Percentiles rank a stretch among this genome's conserved stretches.
These are phyloP conservation scores for Eragrostis nindensis DNA, from an alignment of 176 grass and related monocot genomes.

Conservation along the genomic window DNA sequence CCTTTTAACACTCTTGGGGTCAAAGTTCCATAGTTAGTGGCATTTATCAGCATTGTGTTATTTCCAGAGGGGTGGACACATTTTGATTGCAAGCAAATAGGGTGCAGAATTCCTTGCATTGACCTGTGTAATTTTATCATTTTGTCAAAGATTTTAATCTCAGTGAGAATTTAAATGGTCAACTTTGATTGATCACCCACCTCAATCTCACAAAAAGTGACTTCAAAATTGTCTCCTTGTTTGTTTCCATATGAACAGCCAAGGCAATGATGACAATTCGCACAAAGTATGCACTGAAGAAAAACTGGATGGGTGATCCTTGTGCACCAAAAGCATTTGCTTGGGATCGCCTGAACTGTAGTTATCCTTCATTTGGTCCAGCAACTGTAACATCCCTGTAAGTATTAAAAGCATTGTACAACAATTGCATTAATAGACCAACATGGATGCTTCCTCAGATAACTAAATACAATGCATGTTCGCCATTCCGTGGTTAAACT, in stretches of 20 bases:
- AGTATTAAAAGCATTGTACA: slow-evolving; percentile 30
- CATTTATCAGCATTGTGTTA: neutral
- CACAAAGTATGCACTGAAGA: slow-evolving; percentile 49
- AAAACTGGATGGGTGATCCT: slow-evolving; percentile 79
- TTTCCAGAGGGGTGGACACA: neutral
- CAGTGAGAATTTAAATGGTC: neutral
- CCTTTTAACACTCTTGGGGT: neutral
- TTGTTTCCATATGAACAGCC: slow-evolving; percentile 30
- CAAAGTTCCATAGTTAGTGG: neutral
- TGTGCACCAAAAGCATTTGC: slow-evolving; percentile 52
- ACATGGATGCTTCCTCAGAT: neutral
- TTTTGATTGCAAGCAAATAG: neutral
- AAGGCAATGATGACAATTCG: slow-evolving; percentile 59
- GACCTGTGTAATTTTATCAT: neutral
- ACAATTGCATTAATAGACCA: neutral
- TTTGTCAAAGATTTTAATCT: neutral
- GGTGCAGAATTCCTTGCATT: neutral
- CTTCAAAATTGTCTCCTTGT: neutral
- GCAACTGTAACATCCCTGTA: slow-evolving; percentile 59
- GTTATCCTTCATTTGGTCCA: slow-evolving; percentile 23
- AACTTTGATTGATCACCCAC: neutral
- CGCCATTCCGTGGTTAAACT: neutral
- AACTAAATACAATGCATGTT: neutral
- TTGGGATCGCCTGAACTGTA: slow-evolving; percentile 71
- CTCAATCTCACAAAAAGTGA: neutral